These are phyloP conservation scores for Aureobasidium sp. DNA, from an alignment of 2,329 filamentous ascomycete species.

Conservation along the genomic window DNA sequence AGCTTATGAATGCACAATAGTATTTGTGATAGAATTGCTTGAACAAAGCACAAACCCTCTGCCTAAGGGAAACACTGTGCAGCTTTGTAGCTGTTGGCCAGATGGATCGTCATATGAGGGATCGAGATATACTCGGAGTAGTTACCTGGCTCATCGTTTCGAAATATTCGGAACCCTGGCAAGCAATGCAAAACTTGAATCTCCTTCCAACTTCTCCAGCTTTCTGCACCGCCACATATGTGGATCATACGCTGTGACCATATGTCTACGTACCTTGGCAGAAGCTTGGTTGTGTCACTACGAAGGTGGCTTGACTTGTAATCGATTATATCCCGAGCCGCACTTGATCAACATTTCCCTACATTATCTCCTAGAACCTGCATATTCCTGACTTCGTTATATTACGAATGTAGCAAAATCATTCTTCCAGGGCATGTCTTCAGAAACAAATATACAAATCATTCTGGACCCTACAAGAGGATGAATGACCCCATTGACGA, in stretches of 20 bases:
- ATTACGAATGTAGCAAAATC: neutral
- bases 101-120: too few species aligned
- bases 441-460: neutral
- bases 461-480: neutral
- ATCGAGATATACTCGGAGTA: too few species aligned
- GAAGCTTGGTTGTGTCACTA: neutral
- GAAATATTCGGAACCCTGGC: too few species aligned
- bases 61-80: too few species aligned
- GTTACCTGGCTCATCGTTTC: too few species aligned
- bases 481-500: conserved; percentile 51
- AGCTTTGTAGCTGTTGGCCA: too few species aligned
- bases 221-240: neutral
- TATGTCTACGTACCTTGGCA: conserved; percentile 3
- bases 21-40: too few species aligned
- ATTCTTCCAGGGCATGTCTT: neutral
- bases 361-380: neutral
- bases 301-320: neutral
- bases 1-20: too few species aligned
- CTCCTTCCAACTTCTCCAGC: neutral
- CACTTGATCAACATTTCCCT: neutral
- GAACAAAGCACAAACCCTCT: too few species aligned
- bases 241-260: neutral
- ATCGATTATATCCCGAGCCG: neutral
- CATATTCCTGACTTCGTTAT: neutral
- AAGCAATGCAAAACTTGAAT: too few species aligned